phyloP scores from a whole-genome alignment of 2,329 filamentous ascomycete species.

The Penicillium frequentans region DNA sequence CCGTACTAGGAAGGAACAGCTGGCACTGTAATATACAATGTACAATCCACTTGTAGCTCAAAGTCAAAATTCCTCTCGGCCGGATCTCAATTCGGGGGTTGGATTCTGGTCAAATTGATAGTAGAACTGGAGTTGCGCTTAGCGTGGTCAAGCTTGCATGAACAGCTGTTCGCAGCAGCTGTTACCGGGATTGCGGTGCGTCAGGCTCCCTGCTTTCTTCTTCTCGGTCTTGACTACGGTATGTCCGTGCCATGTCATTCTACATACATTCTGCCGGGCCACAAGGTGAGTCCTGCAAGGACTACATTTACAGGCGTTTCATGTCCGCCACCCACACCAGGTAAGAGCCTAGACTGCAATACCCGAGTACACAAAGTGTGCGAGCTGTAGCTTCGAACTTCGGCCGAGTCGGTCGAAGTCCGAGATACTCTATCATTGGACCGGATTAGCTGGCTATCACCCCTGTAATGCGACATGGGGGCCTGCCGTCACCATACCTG shows the following conservation, averaged over 20 bases:
- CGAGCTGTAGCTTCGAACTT: neutral
- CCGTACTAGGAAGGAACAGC: neutral
- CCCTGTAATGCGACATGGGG: neutral
- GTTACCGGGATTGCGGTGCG: neutral
- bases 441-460: neutral
- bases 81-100: conserved; percentile 10
- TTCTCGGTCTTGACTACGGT: neutral
- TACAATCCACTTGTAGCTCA: neutral
- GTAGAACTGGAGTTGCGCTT: neutral
- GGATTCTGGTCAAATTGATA: neutral
- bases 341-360: neutral
- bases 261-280: neutral
- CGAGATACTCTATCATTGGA: neutral
- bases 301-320: conserved; percentile 1
- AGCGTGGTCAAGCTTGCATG: conserved; percentile 17
- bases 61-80: neutral
- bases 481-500: conserved; percentile 1
- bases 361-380: neutral
- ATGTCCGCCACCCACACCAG: neutral
- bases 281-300: conserved; percentile 5
- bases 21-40: neutral
- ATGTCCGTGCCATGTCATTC: neutral
- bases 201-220: neutral
- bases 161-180: conserved; percentile 17
- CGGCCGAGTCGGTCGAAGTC: neutral